These are phyloP conservation scores for Claviceps quebecensis DNA, from an alignment of 2,329 filamentous ascomycete species.

Conservation along the genomic window DNA sequence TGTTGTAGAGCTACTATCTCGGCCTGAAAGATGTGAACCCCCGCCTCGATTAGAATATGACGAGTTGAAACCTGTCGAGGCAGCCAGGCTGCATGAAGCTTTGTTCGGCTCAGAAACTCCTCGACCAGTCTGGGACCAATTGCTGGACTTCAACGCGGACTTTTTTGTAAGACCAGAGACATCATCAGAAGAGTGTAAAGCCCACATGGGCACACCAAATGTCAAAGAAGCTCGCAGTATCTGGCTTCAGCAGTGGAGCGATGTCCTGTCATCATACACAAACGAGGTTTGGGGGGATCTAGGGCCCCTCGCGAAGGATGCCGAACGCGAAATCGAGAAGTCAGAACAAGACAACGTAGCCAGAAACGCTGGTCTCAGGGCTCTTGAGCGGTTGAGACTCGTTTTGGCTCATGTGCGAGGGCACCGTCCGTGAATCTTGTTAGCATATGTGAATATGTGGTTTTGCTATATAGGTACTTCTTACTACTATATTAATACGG, in stretches of 20 bases:
- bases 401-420: constrained; percentile 25
- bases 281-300: constrained; percentile 59
- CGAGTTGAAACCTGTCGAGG: constrained; percentile 16
- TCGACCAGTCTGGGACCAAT: constrained; percentile 24
- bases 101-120: constrained; percentile 19
- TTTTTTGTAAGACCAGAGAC: constrained; percentile 19
- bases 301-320: constrained; percentile 39
- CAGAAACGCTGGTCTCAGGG: constrained; percentile 11
- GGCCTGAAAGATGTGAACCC: constrained; percentile 11
- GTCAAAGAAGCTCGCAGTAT: constrained; percentile 23
- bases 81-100: constrained; percentile 20
- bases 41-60: constrained; percentile 10
- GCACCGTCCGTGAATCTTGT: constrained; percentile 2
- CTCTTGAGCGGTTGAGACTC: constrained; percentile 22
- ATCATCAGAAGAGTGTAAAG: constrained; percentile 9
- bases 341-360: constrained; percentile 14
- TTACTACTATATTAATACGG: no score
- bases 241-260: constrained; percentile 43
- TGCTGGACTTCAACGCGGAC: constrained; percentile 37
- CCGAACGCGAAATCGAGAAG: constrained; percentile 38
- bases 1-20: constrained; percentile 24
- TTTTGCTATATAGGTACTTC: no score
- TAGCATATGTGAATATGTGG: no score
- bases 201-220: constrained; percentile 26
- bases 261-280: constrained; percentile 40